Base-by-base conservation (phyloP, 2,329 filamentous ascomycete genomes). In the Aureobasidium namibiae region DNA sequence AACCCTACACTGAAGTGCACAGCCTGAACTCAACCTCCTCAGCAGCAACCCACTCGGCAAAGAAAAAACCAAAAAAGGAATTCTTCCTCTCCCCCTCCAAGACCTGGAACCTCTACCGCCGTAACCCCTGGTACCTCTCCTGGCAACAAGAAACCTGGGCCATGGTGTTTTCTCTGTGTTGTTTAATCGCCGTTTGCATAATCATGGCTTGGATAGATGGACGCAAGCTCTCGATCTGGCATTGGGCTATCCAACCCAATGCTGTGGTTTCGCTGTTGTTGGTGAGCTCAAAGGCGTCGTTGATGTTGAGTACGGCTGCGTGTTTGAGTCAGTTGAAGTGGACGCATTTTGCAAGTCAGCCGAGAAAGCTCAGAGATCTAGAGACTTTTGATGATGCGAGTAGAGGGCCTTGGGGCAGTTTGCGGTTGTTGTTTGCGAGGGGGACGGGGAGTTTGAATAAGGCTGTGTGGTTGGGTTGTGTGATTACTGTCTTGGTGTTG, bases 81-180 rank as follows among this genome's bases (percentile, higher is more conserved):
- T 31, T 54, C n/a, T 42, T 54, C 49, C 39, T 52, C 34, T 52
- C 50, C 2, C 50, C 50, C 16, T 33, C 50, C 1, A n/a, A n/a
- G n/a, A 41, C 50, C 26, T 54, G 50, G 50, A 54, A 42, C n/a
- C 36, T 54, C 24, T 42, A 54, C 24, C 50, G 50, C 18, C 36
- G 24, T 11, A 54, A 54, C 13, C 50, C 50, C 3, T 54, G 38
- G 36, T 54, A 54, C 10, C 36, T 54, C 0, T 39, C 33, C 36
- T 54, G 50, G 50, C 36, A 54, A 42, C 50, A 54, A 54, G 50
- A 54, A 54, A 41, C 50, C n/a, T 54, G 50, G 50, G 50, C 50
- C 50, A 54, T 54, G 50, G 21, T 54, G 3, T 54, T 54, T 10
- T 39, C 33, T n/a, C 4, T 54, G 24, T 23, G 36, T 8, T 54